phyloP scores from a whole-genome alignment of 2,329 filamentous ascomycete genomes.

The Nothomitra cinnamomea region DNA sequence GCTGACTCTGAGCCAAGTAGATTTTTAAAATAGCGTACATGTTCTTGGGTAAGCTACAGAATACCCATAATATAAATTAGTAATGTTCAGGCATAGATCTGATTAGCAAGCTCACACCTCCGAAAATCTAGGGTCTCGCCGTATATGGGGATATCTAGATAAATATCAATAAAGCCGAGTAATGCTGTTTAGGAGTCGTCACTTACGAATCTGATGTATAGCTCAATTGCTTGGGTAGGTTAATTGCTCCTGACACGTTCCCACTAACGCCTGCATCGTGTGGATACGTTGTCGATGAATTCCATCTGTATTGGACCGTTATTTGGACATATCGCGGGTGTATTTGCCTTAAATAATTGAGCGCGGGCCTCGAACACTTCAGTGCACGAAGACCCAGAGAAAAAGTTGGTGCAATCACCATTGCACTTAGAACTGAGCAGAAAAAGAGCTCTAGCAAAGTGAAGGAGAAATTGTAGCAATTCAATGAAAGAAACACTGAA shows the following conservation, averaged over 20 bases:
- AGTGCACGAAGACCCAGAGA: not conserved
- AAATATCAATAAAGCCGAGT: not conserved
- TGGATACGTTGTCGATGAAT: constrained; percentile 25
- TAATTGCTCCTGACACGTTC: constrained; percentile 18
- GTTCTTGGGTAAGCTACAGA: constrained; percentile 46
- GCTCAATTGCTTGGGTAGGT: constrained; percentile 35
- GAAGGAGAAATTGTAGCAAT: too few species aligned
- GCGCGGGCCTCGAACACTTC: not conserved
- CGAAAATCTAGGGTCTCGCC: constrained; percentile 61
- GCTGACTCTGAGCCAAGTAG: constrained; percentile 67
- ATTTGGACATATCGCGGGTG: not conserved
- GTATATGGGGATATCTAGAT: constrained; percentile 53
- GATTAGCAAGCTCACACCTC: constrained; percentile 16
- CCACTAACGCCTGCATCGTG: constrained; percentile 22
- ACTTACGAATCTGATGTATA: constrained; percentile 63
- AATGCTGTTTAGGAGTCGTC: not conserved
- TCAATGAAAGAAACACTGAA: too few species aligned
- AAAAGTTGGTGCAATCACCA: not conserved
- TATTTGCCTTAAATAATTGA: not conserved
- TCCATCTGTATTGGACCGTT: not conserved
- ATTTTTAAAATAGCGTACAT: constrained; percentile 68
- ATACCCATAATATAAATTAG: not conserved
- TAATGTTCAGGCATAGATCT: not conserved
- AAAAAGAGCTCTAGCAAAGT: not conserved
- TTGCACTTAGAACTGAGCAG: not conserved